These are phyloP conservation scores for Prorocentrum cordatum DNA, from an alignment of 169 alveolate species.

Conservation along the genomic window DNA sequence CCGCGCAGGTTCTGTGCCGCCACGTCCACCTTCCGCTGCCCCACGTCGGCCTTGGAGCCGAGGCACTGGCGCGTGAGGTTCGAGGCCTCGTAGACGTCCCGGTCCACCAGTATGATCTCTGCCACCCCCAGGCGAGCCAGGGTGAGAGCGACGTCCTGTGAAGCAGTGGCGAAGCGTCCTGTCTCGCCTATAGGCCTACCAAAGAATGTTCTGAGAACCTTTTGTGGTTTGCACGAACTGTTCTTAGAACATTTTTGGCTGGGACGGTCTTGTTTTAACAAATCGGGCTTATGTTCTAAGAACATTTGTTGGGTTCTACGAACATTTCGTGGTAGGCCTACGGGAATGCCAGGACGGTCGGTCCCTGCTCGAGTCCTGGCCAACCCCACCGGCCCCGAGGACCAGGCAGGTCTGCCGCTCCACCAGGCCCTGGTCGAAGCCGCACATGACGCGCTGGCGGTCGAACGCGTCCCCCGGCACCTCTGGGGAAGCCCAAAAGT, in stretches of 20 bases:
- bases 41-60: conserved; percentile 32
- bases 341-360: too few relatives aligned
- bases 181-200: too few relatives aligned
- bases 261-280: too few relatives aligned
- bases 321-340: too few relatives aligned
- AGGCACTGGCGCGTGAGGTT: conserved; percentile 43
- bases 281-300: too few relatives aligned
- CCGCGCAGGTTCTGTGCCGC: background rate
- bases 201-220: too few relatives aligned
- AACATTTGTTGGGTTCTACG: too few relatives aligned
- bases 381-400: conserved; percentile 46
- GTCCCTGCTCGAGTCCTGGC: too few relatives aligned
- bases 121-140: conserved; percentile 6
- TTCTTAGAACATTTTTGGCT: too few relatives aligned
- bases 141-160: conserved; percentile 41
- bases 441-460: conserved; percentile 55
- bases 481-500: too few relatives aligned
- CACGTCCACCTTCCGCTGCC: conserved; percentile 31
- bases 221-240: too few relatives aligned
- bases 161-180: too few relatives aligned
- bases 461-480: conserved; percentile 46
- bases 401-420: conserved; percentile 27
- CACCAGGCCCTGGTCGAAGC: conserved; percentile 36
- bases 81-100: conserved; percentile 23
- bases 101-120: conserved; percentile 5